Evolutionary conservation across 1,284 basidiomycete species (phyloP).

Genomic region (Apiotrichum sp.): DNA sequence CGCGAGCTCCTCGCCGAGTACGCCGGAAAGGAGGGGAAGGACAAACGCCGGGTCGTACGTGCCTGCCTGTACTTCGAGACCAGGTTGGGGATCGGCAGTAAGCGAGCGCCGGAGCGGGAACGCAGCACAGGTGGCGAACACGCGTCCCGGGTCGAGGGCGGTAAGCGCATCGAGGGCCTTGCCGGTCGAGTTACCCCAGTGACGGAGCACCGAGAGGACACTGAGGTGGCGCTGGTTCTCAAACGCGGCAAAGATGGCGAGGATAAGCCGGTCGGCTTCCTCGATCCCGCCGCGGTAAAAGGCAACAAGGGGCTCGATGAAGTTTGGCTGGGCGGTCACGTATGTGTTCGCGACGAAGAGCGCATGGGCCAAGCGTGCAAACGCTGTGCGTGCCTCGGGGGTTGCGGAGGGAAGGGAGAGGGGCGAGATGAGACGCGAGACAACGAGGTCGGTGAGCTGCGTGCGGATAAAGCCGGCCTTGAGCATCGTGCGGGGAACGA

Average conservation of each 20-base stretch:
- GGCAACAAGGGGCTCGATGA: slow-evolving; percentile 65
- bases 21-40: slow-evolving; percentile 60
- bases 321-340: slow-evolving; percentile 74
- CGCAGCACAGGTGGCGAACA: slow-evolving; percentile 65
- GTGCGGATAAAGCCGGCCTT: slow-evolving; percentile 51
- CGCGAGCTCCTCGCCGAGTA: slow-evolving; percentile 57
- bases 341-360: slow-evolving; percentile 68
- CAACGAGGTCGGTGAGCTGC: slow-evolving; percentile 45
- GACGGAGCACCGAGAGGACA: slow-evolving; percentile 55
- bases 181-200: slow-evolving; percentile 56
- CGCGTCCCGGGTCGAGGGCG: slow-evolving; percentile 61
- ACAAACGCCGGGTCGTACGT: slow-evolving; percentile 81
- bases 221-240: slow-evolving; percentile 66
- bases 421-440: slow-evolving; percentile 44
- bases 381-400: slow-evolving; percentile 55
- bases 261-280: slow-evolving; percentile 58
- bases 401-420: slow-evolving; percentile 54
- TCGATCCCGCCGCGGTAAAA: slow-evolving; percentile 70
- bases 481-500: slow-evolving; percentile 47
- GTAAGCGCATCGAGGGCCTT: slow-evolving; percentile 60
- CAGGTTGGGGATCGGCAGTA: slow-evolving; percentile 16
- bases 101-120: slow-evolving; percentile 54
- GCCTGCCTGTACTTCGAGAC: background rate
- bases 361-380: slow-evolving; percentile 56
- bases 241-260: slow-evolving; percentile 71